These are phyloP conservation scores for Solanum chmielewskii DNA, from an alignment of 257 asterid genomes.

Conservation along the genomic window DNA sequence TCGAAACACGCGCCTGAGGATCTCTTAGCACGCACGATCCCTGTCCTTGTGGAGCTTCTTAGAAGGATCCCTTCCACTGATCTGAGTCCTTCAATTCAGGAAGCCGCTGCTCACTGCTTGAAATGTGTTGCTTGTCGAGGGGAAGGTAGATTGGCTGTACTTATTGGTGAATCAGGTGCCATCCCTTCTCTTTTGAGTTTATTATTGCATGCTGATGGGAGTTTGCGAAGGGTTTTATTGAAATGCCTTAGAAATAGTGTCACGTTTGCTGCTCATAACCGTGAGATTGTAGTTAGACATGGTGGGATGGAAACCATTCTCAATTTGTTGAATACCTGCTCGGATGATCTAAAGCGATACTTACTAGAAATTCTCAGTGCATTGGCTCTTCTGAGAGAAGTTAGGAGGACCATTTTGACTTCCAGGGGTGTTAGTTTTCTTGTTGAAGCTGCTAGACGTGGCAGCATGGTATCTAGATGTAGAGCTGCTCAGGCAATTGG, in stretches of 20 bases:
- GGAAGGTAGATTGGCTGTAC: conserved; percentile 36
- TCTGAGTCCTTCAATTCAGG: conserved; percentile 22
- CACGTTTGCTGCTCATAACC: conserved; percentile 23
- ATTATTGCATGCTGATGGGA: conserved; percentile 22
- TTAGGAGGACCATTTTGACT: conserved; percentile 26
- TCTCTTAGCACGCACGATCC: conserved; percentile 28
- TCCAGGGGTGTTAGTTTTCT: conserved; percentile 27
- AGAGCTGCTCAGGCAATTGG: conserved; percentile 66
- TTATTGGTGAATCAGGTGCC: conserved; percentile 38
- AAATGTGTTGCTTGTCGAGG: conserved; percentile 40
- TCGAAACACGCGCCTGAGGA: conserved; percentile 36
- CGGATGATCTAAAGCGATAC: conserved; percentile 16
- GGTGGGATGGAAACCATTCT: conserved; percentile 41
- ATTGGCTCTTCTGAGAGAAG: conserved; percentile 54
- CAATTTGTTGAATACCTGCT: conserved; percentile 14
- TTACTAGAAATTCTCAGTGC: conserved; percentile 47
- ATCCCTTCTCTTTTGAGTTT: conserved; percentile 32
- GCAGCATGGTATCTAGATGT: conserved; percentile 46
- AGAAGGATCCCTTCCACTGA: conserved; percentile 5
- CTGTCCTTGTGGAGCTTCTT: conserved; percentile 37
- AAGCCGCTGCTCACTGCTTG: conserved; percentile 47
- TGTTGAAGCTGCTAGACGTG: conserved; percentile 39
- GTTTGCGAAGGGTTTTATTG: conserved; percentile 21
- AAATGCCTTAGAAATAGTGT: conserved; percentile 45
- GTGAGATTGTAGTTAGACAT: conserved; percentile 16